Evolutionary conservation across 2,329 filamentous ascomycete genomes (phyloP).

Genomic region (Fonsecaea monophora): DNA sequence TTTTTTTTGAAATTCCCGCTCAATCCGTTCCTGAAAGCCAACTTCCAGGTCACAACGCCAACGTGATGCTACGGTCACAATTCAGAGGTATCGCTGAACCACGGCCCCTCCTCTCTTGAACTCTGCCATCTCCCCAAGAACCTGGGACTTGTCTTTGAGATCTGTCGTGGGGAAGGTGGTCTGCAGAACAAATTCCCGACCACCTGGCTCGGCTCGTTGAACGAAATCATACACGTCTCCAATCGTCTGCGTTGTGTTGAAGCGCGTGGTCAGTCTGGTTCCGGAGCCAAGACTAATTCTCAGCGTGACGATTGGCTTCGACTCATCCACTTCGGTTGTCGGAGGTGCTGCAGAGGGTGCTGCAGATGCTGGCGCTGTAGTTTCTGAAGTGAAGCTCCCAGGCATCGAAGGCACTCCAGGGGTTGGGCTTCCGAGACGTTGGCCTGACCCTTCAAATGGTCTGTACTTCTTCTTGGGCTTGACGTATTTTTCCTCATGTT

Average conservation of each 20-base stretch:
- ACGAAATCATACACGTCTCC: slow-evolving; percentile 71
- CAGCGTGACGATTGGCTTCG: slow-evolving; percentile 63
- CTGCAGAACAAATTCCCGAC: slow-evolving; percentile 66
- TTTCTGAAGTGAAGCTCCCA: slow-evolving; percentile 39
- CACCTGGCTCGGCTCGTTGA: slow-evolving; percentile 58
- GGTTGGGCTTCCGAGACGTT: slow-evolving; percentile 68
- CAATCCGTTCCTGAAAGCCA: not conserved
- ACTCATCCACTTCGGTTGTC: slow-evolving; percentile 61
- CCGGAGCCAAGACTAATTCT: slow-evolving; percentile 70
- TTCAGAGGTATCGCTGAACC: slow-evolving; percentile 54
- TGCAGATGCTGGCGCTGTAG: slow-evolving; percentile 45
- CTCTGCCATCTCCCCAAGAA: slow-evolving; percentile 55
- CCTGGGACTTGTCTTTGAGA: slow-evolving; percentile 60
- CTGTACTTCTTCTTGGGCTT: slow-evolving; percentile 69
- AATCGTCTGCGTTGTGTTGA: slow-evolving; percentile 70
- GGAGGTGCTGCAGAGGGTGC: slow-evolving; percentile 42
- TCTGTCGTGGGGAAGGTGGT: slow-evolving; percentile 71
- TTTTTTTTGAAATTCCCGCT: not conserved
- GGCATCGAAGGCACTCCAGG: slow-evolving; percentile 54
- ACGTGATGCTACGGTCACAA: not conserved
- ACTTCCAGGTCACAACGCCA: not conserved
- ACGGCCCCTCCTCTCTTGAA: slow-evolving; percentile 60
- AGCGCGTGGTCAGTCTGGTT: slow-evolving; percentile 65
- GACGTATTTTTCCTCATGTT: slow-evolving; percentile 67
- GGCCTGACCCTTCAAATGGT: slow-evolving; percentile 66